Conservation (phyloP, 371 early-diverging fungal species). For the Basidiobolus heterosporus region DNA sequence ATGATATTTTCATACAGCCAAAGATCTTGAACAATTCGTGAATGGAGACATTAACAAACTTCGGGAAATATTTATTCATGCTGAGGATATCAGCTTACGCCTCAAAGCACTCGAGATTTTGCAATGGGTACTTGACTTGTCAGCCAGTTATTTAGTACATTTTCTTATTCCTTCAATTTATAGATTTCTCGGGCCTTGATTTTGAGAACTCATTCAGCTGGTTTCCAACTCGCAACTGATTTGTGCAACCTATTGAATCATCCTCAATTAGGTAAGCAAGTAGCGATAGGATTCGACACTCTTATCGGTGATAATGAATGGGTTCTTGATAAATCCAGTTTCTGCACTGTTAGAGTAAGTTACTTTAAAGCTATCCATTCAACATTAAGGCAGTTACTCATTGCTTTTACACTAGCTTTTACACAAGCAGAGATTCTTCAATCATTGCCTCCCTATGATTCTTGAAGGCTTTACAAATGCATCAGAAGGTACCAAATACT, state of each 20-base stretch:
- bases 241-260: slow-evolving; percentile 32
- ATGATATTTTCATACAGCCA: too few relatives aligned
- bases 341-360: slow-evolving; percentile 44
- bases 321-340: slow-evolving; percentile 44
- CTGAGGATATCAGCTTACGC: too few relatives aligned
- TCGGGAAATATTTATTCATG: too few relatives aligned
- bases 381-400: too few relatives aligned
- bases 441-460: slow-evolving; percentile 47
- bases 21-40: too few relatives aligned
- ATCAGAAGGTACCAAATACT: slow-evolving; percentile 14
- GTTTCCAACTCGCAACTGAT: slow-evolving; percentile 35
- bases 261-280: slow-evolving; percentile 21
- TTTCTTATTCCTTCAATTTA: not conserved
- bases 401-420: slow-evolving; percentile 27
- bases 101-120: too few relatives aligned
- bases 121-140: not conserved
- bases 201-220: slow-evolving; percentile 24
- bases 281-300: slow-evolving; percentile 46
- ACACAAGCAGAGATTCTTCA: slow-evolving; percentile 71
- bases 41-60: too few relatives aligned
- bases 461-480: slow-evolving; percentile 37
- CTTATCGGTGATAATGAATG: slow-evolving; percentile 43
- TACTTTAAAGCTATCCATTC: not conserved
- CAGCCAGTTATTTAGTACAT: too few relatives aligned
- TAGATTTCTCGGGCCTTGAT: slow-evolving; percentile 51